Base-by-base conservation (phyloP, 305 asterid species). In the Fraxinus nigra region DNA sequence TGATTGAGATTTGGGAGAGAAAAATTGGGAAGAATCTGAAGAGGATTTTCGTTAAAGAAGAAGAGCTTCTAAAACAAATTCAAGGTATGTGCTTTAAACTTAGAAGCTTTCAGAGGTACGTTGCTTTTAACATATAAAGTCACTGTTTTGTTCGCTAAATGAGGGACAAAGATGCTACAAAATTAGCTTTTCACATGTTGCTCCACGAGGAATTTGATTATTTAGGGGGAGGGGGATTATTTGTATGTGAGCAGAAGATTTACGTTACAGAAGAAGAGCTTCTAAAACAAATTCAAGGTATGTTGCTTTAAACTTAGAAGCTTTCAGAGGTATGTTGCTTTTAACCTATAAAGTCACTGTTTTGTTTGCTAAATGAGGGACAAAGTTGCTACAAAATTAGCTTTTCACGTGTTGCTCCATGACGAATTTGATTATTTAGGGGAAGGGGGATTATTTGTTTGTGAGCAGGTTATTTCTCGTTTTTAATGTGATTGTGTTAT, bases 1-100 rank as follows among this genome's bases (percentile, higher is more conserved):
- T 95, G 77, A 92, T 95, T 69, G 89, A 86, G 82, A 81, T 91
- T 75, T 95, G 99, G 99, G 98, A 95, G 91, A 79, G 75, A 28
- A 95, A 95, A 80, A 89, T 91, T 13, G 91, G 92, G 38, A 92
- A 88, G 86, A 79, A 35, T 22, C 94, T 95, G 22, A 89, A 92
- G 86, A 92, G 84, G 88, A 85, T 56, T 24, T 87, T 85, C 74
- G 5, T 93, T 80, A 63, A 97, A 11, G 95, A 87, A 80, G 96
- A 88, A 75, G 92, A 84, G 82, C 91, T 95, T 72, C 93, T 95
- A 46, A 69, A 80, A 88, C 89, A 83, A 77, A 95, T 94, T 40
- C 88, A 83, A 48, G 95, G 98, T 93, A 86, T 14, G 82, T 43
- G 14, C 34, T 74, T 78, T 63, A 26, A 16, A 67, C 26, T 48